Evolutionary conservation across 139 green algal species (phyloP).

Genomic region (Micractinium sp.): DNA sequence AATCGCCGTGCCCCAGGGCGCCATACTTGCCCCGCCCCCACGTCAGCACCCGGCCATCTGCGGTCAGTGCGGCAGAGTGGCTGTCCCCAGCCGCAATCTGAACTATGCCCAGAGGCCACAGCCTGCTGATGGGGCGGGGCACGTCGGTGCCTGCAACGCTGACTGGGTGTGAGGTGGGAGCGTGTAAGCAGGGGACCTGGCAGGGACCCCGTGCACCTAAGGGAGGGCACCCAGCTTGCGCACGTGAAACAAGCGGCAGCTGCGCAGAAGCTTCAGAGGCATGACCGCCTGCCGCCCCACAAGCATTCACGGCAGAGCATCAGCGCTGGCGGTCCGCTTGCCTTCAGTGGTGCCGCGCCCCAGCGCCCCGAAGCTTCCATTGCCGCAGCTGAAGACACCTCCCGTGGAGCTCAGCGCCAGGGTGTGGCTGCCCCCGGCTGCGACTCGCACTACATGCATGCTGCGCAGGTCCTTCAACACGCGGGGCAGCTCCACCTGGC

Average conservation of each 20-base stretch:
- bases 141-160: not conserved
- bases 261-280: not conserved
- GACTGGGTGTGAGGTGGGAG: not conserved
- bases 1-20: conserved; percentile 70
- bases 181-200: not conserved
- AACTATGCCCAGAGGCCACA: conserved; percentile 68
- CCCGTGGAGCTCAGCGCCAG: conserved; percentile 60
- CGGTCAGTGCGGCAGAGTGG: conserved; percentile 73
- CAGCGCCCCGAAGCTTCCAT: conserved; percentile 71
- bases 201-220: not conserved
- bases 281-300: not conserved
- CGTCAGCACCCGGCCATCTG: conserved; percentile 69
- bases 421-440: conserved; percentile 67
- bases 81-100: conserved; percentile 70
- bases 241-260: not conserved
- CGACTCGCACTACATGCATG: conserved; percentile 50
- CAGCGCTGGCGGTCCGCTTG: not conserved
- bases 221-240: not conserved
- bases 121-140: conserved; percentile 46
- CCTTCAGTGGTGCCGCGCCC: conserved; percentile 33
- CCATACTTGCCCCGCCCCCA: conserved; percentile 52
- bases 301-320: not conserved
- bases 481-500: conserved; percentile 22
- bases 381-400: conserved; percentile 64
- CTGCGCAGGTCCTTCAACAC: conserved; percentile 12